Evolutionary conservation across 2,329 filamentous ascomycete species (phyloP).

Genomic region (Pseudogymnoascus sp.): DNA sequence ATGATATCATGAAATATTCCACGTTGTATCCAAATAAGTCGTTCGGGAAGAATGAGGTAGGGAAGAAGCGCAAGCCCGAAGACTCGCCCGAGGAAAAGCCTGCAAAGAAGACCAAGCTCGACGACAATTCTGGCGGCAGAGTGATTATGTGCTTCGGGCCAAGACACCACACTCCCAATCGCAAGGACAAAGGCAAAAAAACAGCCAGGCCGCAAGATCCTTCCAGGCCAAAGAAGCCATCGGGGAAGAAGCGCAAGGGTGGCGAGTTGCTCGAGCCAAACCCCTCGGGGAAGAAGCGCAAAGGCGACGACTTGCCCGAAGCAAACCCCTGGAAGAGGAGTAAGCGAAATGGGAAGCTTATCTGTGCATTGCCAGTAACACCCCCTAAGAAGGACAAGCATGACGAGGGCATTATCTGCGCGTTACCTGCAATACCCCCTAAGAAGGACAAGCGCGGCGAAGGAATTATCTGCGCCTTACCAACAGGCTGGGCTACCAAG

Average conservation of each 20-base stretch:
- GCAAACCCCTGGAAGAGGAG: neutral
- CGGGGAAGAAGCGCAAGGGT: neutral
- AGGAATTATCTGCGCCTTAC: neutral
- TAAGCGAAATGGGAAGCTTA: too few relatives aligned
- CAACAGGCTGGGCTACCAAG: neutral
- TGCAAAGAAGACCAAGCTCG: neutral
- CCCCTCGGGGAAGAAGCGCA: neutral
- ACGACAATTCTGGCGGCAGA: neutral
- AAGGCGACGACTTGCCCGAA: neutral
- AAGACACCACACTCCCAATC: neutral
- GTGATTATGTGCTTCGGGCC: neutral
- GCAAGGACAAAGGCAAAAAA: neutral
- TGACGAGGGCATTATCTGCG: too few relatives aligned
- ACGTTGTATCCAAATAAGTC: neutral
- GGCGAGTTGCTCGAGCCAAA: neutral
- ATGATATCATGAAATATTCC: neutral
- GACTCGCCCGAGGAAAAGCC: neutral
- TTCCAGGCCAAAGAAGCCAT: neutral
- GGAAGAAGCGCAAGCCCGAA: neutral
- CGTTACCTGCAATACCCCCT: too few relatives aligned
- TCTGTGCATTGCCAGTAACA: too few relatives aligned
- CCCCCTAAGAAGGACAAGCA: too few relatives aligned
- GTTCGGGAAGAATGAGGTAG: neutral
- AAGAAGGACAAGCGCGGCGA: too few relatives aligned
- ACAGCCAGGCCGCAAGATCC: neutral